Conservation (phyloP, 73 alveolate species). For the Tetrahymena malaccensis region DNA sequence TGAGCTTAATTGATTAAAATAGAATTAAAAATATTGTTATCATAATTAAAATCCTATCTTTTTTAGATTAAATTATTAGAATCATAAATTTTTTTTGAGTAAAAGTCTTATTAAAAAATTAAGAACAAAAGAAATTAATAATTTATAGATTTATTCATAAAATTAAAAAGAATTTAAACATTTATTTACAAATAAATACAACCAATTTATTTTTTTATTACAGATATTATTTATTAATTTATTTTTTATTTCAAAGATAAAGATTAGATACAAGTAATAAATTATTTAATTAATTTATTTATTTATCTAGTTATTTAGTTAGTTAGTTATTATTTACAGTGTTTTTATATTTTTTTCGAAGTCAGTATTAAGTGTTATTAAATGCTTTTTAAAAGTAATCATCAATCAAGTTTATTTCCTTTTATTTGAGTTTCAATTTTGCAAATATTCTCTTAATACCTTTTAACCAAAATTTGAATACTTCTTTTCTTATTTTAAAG, state of each 20-base stretch:
- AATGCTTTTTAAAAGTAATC: background rate
- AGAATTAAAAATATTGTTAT: too few relatives aligned
- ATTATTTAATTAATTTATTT: too few relatives aligned
- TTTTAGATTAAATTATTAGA: too few relatives aligned
- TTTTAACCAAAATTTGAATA: background rate
- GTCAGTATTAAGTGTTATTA: background rate
- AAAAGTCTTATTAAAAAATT: too few relatives aligned
- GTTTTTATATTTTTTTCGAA: background rate
- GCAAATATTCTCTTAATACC: background rate
- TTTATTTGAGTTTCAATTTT: background rate
- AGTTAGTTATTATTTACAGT: background rate
- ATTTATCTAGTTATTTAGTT: background rate
- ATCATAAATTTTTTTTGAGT: too few relatives aligned
- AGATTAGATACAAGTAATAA: background rate
- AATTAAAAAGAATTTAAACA: too few relatives aligned
- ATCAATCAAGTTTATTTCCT: background rate
- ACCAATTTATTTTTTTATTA: too few relatives aligned
- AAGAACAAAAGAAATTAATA: too few relatives aligned
- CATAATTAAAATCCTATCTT: too few relatives aligned
- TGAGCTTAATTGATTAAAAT: too few relatives aligned
- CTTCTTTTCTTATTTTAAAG: background rate
- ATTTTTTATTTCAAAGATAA: background rate
- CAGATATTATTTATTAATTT: background rate
- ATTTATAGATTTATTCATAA: too few relatives aligned
- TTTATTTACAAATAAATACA: too few relatives aligned